Evolutionary conservation across 371 early-diverging fungal genomes (phyloP), one percentile per base, ranked within the genome.

Genomic region (Mucor saturninus): DNA sequence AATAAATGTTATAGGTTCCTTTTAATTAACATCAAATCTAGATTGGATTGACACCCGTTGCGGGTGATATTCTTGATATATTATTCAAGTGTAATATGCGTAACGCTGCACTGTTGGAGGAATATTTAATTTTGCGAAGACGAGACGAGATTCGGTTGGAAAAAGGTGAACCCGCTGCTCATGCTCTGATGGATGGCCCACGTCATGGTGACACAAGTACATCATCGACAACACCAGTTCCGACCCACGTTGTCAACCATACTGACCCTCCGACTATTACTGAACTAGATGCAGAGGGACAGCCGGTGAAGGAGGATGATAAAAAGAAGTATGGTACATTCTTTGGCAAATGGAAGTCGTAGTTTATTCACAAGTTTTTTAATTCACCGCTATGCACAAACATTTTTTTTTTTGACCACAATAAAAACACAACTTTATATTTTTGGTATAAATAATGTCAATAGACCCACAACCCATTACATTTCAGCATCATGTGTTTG

Each of bases 401-500:
- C 4, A 35, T 35, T 6, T 6, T 35, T 35, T 35, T 35, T 35
- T 35, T 35, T 8, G 35, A 35, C 35, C 35, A 35, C 21, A 21
- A 21, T 21, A 21, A 21, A 21, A 21, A 21, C 21, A 21, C 21
- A 21, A 21, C 21, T 21, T 21, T 21, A 21, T 21, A 21, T 21
- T 21, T 21, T 21, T 21, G 21, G 21, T 21, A 21, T 21, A 21
- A 21, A 21, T 9, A 21, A 55, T 55, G 42, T 55, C 39, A 5
- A 28, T 40, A 26, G 11, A 61, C 30, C 61, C 61, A 11, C 9
- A 61, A n/a, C 52, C 61, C 9, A 61, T 61, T 21, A 30, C 42
- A 30, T 81, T 83, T 52, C 64, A 75, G 7, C 59, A 77, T 38
- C 77, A 84, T 37, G 78, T 92, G n/a, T 90, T 91, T 71, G 88